These are phyloP conservation scores for Hemileccinum rubropunctum DNA, from an alignment of 768 basidiomycete species.

Conservation along the genomic window DNA sequence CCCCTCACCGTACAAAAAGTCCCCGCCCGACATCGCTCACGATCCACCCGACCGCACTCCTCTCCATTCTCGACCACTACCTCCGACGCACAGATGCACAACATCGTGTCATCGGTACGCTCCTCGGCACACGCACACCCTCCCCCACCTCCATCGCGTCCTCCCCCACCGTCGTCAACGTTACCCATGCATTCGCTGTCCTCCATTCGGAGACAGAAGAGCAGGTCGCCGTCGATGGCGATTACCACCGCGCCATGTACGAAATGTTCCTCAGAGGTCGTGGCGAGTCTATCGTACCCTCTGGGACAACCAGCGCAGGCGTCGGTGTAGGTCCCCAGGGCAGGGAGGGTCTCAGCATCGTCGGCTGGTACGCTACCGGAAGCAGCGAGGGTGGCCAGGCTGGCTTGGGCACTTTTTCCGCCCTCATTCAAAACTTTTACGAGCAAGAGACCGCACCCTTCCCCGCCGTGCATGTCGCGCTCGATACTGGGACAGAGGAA, in stretches of 20 bases:
- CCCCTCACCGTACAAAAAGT: slow-evolving; percentile 34
- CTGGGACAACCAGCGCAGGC: slow-evolving; percentile 14
- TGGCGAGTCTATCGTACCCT: slow-evolving; percentile 46
- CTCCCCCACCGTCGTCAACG: slow-evolving; percentile 47
- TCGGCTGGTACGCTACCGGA: slow-evolving; percentile 89
- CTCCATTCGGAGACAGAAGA: slow-evolving; percentile 90
- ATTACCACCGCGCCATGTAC: slow-evolving; percentile 91
- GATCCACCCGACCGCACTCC: slow-evolving; percentile 89
- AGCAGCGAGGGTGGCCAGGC: slow-evolving; percentile 45
- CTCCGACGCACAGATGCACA: slow-evolving; percentile 80
- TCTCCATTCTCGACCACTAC: slow-evolving; percentile 96
- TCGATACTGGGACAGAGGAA: slow-evolving; percentile 79
- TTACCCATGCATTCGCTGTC: slow-evolving; percentile 86
- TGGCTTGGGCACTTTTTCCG: slow-evolving; percentile 85
- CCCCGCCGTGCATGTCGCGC: slow-evolving; percentile 86
- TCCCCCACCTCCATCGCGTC: slow-evolving; percentile 31
- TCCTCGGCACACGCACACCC: slow-evolving; percentile 73
- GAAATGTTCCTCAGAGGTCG: slow-evolving; percentile 67
- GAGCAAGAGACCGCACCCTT: slow-evolving; percentile 86
- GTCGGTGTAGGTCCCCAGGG: slow-evolving; percentile 21
- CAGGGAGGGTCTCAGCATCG: slow-evolving; percentile 78
- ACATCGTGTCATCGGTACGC: slow-evolving; percentile 91
- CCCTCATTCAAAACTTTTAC: slow-evolving; percentile 97
- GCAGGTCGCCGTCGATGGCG: slow-evolving; percentile 95
- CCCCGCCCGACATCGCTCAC: slow-evolving; percentile 72